These are phyloP conservation scores for Bathelium albidoporum DNA, from an alignment of 495 filamentous ascomycete species.

Conservation along the genomic window DNA sequence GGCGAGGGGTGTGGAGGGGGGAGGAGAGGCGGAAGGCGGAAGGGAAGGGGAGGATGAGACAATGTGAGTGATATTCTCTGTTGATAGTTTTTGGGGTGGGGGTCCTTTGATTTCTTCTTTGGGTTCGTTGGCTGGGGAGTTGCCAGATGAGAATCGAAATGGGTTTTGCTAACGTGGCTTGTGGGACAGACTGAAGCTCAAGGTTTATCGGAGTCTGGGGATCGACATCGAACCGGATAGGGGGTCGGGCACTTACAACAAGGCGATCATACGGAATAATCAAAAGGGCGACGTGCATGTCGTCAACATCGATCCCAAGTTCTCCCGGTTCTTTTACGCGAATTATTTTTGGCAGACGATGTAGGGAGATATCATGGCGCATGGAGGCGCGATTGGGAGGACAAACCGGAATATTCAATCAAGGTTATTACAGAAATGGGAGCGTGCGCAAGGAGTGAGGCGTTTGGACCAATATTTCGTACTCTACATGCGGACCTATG, in stretches of 20 bases:
- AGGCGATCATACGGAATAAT: conserved; percentile 77
- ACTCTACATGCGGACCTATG: background rate
- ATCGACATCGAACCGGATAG: conserved; percentile 79
- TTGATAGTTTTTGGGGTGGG: conserved; percentile 30
- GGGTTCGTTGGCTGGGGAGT: conserved; percentile 51
- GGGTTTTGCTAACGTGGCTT: conserved; percentile 28
- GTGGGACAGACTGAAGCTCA: conserved; percentile 60
- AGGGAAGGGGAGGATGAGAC: conserved; percentile 50
- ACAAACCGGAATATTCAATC: background rate
- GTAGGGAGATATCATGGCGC: conserved; percentile 28
- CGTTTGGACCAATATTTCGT: background rate
- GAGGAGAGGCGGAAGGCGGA: conserved; percentile 43
- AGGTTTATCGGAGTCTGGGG: conserved; percentile 81
- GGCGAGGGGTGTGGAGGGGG: conserved; percentile 64
- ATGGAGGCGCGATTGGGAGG: background rate
- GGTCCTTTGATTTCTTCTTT: no score
- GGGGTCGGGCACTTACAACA: conserved; percentile 66
- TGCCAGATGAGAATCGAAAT: conserved; percentile 36
- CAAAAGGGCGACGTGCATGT: conserved; percentile 87
- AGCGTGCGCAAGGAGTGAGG: background rate
- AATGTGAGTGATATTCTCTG: conserved; percentile 23
- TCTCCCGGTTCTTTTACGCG: conserved; percentile 83
- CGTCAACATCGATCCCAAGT: conserved; percentile 86
- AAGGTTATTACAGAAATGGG: background rate
- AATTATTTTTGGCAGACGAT: conserved; percentile 94